Conservation (phyloP, 177 flowering plant species). For the Vitis hybrid region DNA sequence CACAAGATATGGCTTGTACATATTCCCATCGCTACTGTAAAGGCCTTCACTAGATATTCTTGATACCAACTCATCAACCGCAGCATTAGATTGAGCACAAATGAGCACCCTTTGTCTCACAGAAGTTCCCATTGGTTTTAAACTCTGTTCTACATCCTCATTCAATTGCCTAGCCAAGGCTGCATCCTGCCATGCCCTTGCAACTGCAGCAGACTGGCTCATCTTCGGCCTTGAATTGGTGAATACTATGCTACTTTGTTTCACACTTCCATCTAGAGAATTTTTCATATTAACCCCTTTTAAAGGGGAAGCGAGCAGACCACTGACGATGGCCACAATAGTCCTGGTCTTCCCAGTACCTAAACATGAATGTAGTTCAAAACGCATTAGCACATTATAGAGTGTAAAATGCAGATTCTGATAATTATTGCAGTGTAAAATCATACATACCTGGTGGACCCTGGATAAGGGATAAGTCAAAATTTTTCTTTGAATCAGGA, state of each 20-base stretch:
- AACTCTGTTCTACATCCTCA: constrained; percentile 42
- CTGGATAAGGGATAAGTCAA: constrained; percentile 85
- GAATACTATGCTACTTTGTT: constrained; percentile 20
- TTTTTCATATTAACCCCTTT: constrained; percentile 21
- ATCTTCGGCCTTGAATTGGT: constrained; percentile 35
- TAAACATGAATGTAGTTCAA: constrained; percentile 23
- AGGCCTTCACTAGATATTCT: constrained; percentile 84
- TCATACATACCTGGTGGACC: constrained; percentile 88
- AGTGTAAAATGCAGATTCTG: not conserved
- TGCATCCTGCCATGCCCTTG: constrained; percentile 98
- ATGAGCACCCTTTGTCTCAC: constrained; percentile 75
- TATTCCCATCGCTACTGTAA: constrained; percentile 72
- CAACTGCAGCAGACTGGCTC: constrained; percentile 68
- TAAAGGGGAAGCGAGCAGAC: constrained; percentile 55
- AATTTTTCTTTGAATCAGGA: constrained; percentile 35
- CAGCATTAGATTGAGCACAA: constrained; percentile 99
- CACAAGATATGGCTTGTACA: constrained; percentile 85
- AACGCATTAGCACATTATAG: not conserved
- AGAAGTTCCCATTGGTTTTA: constrained; percentile 35
- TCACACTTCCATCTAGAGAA: constrained; percentile 13
- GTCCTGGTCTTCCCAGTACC: constrained; percentile 99
- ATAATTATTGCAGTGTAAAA: too few relatives aligned
- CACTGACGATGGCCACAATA: constrained; percentile 86
- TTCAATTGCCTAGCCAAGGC: constrained; percentile 78
- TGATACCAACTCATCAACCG: constrained; percentile 95